Percentiles rank a stretch among this genome's conserved stretches.
Evolutionary conservation across 768 basidiomycete species (phyloP).

Genomic region (Plicaturopsis crispa): DNA sequence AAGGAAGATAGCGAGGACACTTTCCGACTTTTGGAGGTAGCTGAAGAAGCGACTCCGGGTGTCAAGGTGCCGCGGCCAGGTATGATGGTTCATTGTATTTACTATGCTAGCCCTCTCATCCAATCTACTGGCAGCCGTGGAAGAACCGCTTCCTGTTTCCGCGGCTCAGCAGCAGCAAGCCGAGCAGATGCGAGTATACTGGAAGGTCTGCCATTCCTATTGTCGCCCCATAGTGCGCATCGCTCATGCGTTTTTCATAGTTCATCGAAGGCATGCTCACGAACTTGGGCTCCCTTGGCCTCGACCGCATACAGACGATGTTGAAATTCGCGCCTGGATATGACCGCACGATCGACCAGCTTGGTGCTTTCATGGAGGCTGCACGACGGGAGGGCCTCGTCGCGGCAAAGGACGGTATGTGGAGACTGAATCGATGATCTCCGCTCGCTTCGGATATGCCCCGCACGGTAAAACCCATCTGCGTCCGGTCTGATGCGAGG

Average conservation of each 20-base stretch:
- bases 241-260: constrained; percentile 25
- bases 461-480: constrained; percentile 1
- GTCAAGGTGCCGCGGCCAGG: too few species aligned
- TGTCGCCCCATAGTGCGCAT: constrained; percentile 2
- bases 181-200: constrained; percentile 82
- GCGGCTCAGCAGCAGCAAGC: constrained; percentile 68
- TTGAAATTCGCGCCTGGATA: constrained; percentile 80
- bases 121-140: too few species aligned
- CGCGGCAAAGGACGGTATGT: constrained; percentile 59
- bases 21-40: constrained; percentile 60
- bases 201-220: constrained; percentile 53
- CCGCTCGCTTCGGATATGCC: not conserved
- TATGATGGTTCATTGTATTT: too few species aligned
- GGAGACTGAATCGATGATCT: constrained; percentile 35
- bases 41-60: constrained; percentile 35
- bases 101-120: too few species aligned
- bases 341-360: constrained; percentile 72
- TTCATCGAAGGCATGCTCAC: constrained; percentile 91
- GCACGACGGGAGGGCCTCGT: constrained; percentile 74
- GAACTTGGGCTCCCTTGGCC: constrained; percentile 67
- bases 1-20: constrained; percentile 54
- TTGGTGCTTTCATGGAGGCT: constrained; percentile 74
- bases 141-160: too few species aligned
- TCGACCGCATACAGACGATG: constrained; percentile 87
- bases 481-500: too few species aligned